Base-by-base conservation (phyloP, 2,329 filamentous ascomycete genomes). In the Fusarium ramigenum region DNA sequence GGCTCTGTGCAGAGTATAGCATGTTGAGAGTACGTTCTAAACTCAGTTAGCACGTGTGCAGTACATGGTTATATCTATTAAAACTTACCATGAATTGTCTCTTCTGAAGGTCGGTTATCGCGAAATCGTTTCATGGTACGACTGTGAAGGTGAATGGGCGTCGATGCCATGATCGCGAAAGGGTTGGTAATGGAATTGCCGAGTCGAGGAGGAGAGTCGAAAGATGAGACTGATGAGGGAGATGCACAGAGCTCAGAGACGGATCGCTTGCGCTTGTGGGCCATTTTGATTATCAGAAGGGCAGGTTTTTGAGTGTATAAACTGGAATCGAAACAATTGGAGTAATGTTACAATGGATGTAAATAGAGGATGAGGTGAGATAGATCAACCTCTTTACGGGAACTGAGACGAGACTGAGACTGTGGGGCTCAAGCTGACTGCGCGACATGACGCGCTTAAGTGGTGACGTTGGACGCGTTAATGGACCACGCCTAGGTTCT, bases 211-310 rank as follows among this genome's bases (percentile, higher is more conserved):
- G 28, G 84, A 79, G 53, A 80, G 63, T 83, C 82, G 69, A 85
- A 82, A 47, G 84, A 83, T 66, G 82, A 83, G 47, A 85, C 83
- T 15, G 87, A 80, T 11, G 82, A 81, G 57, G 84, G 85, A 40
- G 84, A 84, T 40, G 84, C 82, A 54, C 85, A 87, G 66, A 90
- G 82, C 78, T 90, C 88, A 28, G 88, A 88, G 62, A 87, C 85
- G 75, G 89, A 91, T 47, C 89, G 87, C 84, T 92, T 92, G 81
- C 90, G 89, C 79, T 92, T 92, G 78, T 90, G 82, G 32, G 85
- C 79, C 87, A 70, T 74, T 75, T 25, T 64, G 36, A 12, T 47
- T 19, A 23, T n/a, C 0, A 11, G 11, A 4, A 9, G 2, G 28
- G 12, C 9, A 16, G 11, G 9, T 1, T 19, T 4, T 4, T 25